Evolutionary conservation across 495 filamentous ascomycete genomes (phyloP).

Genomic region (Pseudomonodictys pantanalensis): DNA sequence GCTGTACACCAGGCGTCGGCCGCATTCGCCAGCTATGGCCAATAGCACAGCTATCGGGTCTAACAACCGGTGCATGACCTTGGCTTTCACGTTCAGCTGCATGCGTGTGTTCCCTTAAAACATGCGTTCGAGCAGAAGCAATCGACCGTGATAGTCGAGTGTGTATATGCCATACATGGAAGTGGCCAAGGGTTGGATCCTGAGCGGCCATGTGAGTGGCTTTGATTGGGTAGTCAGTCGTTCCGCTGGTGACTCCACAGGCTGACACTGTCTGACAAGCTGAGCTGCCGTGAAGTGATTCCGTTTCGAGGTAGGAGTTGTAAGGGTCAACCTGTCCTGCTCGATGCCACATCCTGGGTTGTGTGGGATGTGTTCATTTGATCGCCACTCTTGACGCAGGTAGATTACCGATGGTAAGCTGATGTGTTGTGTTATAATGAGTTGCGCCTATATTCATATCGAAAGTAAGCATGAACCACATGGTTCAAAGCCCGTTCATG

Average conservation of each 20-base stretch:
- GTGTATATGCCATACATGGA: background rate
- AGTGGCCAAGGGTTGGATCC: background rate
- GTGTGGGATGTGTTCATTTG: conserved; percentile 1
- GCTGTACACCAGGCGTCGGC: too few species aligned
- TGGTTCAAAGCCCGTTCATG: conserved; percentile 1
- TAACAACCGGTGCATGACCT: too few species aligned
- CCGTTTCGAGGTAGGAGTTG: too few species aligned
- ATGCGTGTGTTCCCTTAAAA: background rate
- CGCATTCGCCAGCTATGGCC: too few species aligned
- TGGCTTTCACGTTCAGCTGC: background rate
- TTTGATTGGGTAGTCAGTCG: background rate
- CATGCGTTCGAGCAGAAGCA: background rate
- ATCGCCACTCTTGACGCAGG: background rate
- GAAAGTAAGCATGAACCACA: background rate
- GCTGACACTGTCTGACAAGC: background rate
- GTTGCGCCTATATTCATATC: conserved; percentile 1
- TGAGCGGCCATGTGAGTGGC: background rate
- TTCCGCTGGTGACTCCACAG: background rate
- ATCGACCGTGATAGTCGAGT: conserved; percentile 1
- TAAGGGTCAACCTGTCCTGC: too few species aligned
- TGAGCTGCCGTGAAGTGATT: background rate
- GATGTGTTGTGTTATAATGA: background rate
- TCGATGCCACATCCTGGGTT: too few species aligned
- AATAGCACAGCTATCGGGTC: too few species aligned
- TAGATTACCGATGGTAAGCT: conserved; percentile 6